Conservation (phyloP, 306 rosid species). For the Sesbania bispinosa region DNA sequence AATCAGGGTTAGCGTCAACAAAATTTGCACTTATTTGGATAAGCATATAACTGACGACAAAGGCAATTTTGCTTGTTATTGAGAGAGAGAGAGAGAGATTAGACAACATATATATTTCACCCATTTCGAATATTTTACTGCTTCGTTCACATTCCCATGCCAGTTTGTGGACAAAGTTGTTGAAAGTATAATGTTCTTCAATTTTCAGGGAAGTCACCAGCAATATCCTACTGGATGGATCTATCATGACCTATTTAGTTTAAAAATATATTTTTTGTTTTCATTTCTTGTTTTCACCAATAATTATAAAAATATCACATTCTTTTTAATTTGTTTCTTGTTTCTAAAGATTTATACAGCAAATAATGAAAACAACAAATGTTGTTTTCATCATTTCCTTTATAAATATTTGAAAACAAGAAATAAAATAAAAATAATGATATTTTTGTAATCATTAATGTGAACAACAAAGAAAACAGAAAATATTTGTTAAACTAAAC, state of each 20-base stretch:
- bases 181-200: slow-evolving; percentile 14
- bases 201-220: slow-evolving; percentile 14
- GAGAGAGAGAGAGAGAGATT: slow-evolving; percentile 10
- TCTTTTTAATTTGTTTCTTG: not conserved
- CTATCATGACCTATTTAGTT: not conserved
- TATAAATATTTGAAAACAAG: not conserved
- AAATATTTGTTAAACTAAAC: not conserved
- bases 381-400: not conserved
- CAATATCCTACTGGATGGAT: slow-evolving; percentile 8
- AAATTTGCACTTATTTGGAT: not conserved
- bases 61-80: not conserved
- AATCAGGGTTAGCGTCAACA: not conserved
- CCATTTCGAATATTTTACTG: slow-evolving; percentile 27
- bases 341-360: not conserved
- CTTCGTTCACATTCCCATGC: slow-evolving; percentile 27
- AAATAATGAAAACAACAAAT: not conserved
- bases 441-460: not conserved
- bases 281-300: not conserved
- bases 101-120: slow-evolving; percentile 19
- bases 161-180: slow-evolving; percentile 7
- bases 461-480: not conserved
- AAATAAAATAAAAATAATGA: not conserved
- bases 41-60: not conserved
- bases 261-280: not conserved
- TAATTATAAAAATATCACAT: not conserved